phyloP scores from a whole-genome alignment of 2,329 filamentous ascomycete species.

The Drechslerella coelobrocha region DNA sequence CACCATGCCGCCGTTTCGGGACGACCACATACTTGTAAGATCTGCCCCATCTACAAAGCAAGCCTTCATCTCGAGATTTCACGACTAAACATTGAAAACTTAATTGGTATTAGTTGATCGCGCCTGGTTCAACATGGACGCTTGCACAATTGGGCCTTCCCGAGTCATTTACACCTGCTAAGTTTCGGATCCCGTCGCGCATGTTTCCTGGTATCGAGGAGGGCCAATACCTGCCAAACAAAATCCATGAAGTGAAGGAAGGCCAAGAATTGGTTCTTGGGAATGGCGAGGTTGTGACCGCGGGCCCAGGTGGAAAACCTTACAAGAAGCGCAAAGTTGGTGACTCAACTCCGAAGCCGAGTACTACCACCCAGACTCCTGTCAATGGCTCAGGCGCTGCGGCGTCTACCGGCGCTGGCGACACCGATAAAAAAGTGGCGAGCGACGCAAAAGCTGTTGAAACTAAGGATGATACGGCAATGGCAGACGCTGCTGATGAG shows the following conservation, averaged over 20 bases:
- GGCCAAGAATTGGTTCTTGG: constrained; percentile 56
- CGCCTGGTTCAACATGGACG: constrained; percentile 84
- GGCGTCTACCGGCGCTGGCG: not conserved
- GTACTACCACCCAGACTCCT: constrained; percentile 7
- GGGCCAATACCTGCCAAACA: constrained; percentile 81
- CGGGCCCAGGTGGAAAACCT: constrained; percentile 38
- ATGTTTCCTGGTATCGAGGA: constrained; percentile 85
- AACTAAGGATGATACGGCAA: constrained; percentile 53
- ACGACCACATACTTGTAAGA: constrained; percentile 55
- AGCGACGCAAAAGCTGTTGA: not conserved
- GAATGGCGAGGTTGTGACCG: constrained; percentile 37
- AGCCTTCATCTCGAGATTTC: not conserved
- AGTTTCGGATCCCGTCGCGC: constrained; percentile 83
- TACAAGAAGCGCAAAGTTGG: constrained; percentile 47
- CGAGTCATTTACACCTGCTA: constrained; percentile 90
- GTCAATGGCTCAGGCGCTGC: constrained; percentile 13
- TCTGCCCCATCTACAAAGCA: not conserved
- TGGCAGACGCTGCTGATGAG: constrained; percentile 57
- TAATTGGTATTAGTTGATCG: constrained; percentile 65
- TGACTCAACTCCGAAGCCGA: constrained; percentile 23
- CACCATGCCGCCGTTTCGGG: constrained; percentile 52
- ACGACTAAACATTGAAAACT: constrained; percentile 7
- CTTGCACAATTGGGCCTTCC: constrained; percentile 88
- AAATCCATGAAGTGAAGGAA: constrained; percentile 72
- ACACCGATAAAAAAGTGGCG: constrained; percentile 13